Base-by-base conservation (phyloP, 495 filamentous ascomycete species). In the Xylaria palmicola region DNA sequence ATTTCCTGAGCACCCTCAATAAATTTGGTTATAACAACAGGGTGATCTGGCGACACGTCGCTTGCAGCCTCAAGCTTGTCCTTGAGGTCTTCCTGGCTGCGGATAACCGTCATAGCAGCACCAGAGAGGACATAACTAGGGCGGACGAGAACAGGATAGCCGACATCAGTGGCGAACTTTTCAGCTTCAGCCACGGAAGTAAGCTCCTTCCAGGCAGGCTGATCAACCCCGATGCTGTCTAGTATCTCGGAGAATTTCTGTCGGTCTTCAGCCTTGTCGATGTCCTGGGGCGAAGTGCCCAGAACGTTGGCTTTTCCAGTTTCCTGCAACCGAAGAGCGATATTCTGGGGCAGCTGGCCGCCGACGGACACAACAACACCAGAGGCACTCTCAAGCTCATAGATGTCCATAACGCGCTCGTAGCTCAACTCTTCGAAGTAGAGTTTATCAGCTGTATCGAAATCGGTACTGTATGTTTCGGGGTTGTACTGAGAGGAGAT, bases 81-180 rank as follows among this genome's bases (percentile, higher is more conserved):
- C 66, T 91, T 92, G 37, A 98, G 83, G 63, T 98, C 94, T 65
- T 90, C 85, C 75, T 93, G 83, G 62, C 89, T 94, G 73, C 90
- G 93, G 51, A 97, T 95, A n/a, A 95, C 96, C 74, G 96, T 98
- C 94, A 98, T 98, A 60, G 94, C 94, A 62, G 94, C 94, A 60
- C 94, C 94, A 20, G 94, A 98, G 27, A 98, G 88, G 29, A 98
- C 94, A 69, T 98, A 98, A n/a, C 89, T 93, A 10, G 94, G 94
- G 54, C 94, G 88, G 39, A 98, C 93, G 27, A 97, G 83, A 50
- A 98, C 94, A 24, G 94, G 94, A 74, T 97, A 98, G 64, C 85
- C 85, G 56, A 97, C 94, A 74, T 89, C 86, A 20, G 91, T 77
- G 64, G 93, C 96, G 73, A 98, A 98, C 34, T 80, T 81, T 60